A percentile compares a stretch with the other conserved stretches of the same genome.
Evolutionary conservation across 345 rosid species (phyloP).

Genomic region (Gossypium arboreum): DNA sequence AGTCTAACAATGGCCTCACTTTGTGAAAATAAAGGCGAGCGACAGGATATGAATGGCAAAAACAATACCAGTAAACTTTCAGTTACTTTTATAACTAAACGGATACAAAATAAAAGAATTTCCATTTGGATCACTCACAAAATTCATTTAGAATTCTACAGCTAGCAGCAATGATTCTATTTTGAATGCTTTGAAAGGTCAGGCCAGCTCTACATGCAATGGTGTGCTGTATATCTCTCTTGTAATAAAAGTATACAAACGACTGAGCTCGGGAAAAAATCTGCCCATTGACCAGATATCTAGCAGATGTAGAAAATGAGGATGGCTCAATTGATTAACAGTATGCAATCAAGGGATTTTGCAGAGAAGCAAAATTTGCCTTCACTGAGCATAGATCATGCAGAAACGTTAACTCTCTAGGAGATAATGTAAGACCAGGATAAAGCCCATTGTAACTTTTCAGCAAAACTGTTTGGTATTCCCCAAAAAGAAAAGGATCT

Average conservation of each 20-base stretch:
- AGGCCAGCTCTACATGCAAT: background rate
- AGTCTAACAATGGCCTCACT: too few relatives aligned
- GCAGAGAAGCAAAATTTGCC: constrained; percentile 4
- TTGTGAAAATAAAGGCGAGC: too few relatives aligned
- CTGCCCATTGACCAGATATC: background rate
- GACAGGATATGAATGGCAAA: background rate
- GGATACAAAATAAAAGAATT: background rate
- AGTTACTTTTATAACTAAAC: background rate
- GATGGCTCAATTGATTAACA: background rate
- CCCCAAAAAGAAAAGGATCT: background rate
- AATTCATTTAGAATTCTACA: constrained; percentile 1
- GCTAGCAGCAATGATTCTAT: background rate
- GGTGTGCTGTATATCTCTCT: background rate
- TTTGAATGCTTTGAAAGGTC: background rate
- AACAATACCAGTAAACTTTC: background rate
- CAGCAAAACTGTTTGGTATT: background rate
- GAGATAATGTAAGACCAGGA: background rate
- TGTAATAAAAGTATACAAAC: background rate
- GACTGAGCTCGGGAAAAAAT: background rate
- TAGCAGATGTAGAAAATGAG: background rate
- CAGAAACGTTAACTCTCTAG: background rate
- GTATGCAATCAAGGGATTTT: background rate
- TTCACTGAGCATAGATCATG: background rate
- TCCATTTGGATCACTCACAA: background rate
- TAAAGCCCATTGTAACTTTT: background rate